Percentiles rank a stretch among this genome's conserved stretches.
Evolutionary conservation across 768 basidiomycete genomes (phyloP).

Genomic region (Boletus tylopilopsis): DNA sequence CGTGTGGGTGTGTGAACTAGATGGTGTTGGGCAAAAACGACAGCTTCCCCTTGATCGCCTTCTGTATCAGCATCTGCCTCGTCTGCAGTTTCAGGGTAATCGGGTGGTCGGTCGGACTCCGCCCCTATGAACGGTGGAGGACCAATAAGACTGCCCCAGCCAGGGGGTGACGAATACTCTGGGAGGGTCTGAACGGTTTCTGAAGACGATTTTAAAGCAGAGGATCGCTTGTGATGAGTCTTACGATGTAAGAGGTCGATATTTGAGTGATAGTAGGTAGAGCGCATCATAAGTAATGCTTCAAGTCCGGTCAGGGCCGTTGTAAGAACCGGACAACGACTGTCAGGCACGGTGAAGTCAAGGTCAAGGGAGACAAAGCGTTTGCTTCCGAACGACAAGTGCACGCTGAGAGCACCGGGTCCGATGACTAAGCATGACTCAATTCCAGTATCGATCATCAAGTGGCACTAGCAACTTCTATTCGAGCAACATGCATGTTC

Average conservation of each 20-base stretch:
- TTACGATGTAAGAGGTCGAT: conserved; percentile 23
- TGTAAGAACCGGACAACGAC: conserved; percentile 9
- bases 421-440: conserved; percentile 24
- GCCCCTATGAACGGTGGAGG: conserved; percentile 24
- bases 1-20: conserved; percentile 34
- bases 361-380: conserved; percentile 4
- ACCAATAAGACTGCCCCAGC: conserved; percentile 14
- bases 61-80: conserved; percentile 73
- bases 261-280: conserved; percentile 12
- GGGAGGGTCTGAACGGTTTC: conserved; percentile 66
- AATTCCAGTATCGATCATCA: no score
- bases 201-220: conserved; percentile 56
- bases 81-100: conserved; percentile 74
- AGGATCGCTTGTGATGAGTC: conserved; percentile 54
- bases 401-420: background rate
- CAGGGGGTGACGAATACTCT: conserved; percentile 49
- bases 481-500: no score
- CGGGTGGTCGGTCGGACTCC: conserved; percentile 62
- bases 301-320: conserved; percentile 10
- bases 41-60: conserved; percentile 23
- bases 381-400: background rate
- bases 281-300: conserved; percentile 13
- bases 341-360: conserved; percentile 2
- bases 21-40: conserved; percentile 24
- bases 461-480: no score